Percentiles rank a stretch among this genome's conserved stretches.
Evolutionary conservation across 352 stramenopile species (phyloP).

Genomic region (Pythium monospermum): DNA sequence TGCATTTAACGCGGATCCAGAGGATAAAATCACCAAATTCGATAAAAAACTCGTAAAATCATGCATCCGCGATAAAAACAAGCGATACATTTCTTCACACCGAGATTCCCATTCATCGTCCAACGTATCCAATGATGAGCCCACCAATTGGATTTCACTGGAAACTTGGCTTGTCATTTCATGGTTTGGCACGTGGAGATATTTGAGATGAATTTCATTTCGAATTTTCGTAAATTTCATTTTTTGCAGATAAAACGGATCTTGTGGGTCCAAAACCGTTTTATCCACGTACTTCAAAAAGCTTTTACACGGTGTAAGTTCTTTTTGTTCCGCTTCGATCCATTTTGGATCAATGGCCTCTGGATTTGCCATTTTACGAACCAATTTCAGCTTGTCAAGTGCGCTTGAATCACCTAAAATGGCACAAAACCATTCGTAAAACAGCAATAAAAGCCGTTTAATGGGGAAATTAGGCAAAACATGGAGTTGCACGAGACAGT

Average conservation of each 20-base stretch:
- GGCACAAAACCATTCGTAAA: conserved; percentile 61
- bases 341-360: conserved; percentile 33
- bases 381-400: conserved; percentile 47
- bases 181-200: conserved; percentile 57
- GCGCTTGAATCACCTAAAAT: conserved; percentile 49
- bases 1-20: conserved; percentile 57
- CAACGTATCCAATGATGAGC: conserved; percentile 32
- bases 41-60: conserved; percentile 65
- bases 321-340: conserved; percentile 46
- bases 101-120: conserved; percentile 75
- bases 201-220: conserved; percentile 65
- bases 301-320: conserved; percentile 59
- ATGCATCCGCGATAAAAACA: conserved; percentile 65
- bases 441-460: conserved; percentile 69
- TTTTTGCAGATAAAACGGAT: conserved; percentile 69
- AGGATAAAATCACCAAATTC: conserved; percentile 63
- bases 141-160: conserved; percentile 43
- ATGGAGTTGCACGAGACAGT: conserved; percentile 68
- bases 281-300: conserved; percentile 55
- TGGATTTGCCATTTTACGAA: conserved; percentile 34
- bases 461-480: conserved; percentile 71
- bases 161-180: conserved; percentile 44
- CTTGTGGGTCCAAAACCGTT: conserved; percentile 46
- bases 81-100: conserved; percentile 62
- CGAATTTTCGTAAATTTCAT: conserved; percentile 63